Base-by-base conservation (phyloP, 1,139 yeast genomes). In the Geotrichum citri-aurantii region DNA sequence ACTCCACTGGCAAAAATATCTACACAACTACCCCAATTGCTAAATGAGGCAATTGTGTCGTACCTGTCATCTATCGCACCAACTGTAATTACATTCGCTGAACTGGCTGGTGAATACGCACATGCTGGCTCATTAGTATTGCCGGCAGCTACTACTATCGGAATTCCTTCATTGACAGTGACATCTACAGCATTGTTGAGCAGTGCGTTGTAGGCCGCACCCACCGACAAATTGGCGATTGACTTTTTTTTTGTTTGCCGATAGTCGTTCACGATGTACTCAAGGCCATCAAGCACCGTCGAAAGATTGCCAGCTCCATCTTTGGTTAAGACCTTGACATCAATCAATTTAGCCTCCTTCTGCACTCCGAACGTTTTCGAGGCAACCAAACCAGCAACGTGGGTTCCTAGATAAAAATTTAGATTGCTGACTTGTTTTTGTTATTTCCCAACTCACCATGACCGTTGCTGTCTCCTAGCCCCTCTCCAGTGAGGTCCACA, bases 21-120 rank as follows among this genome's bases (percentile, higher is more conserved):
- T 8, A 92, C 96, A 71, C 97, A 91, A 27, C 79, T 75, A 0
- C 97, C 97, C 92, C 95, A 91, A 67, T 91, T 91, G 24, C 95
- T 83, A 68, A 91, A 92, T 8, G 80, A 71, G 0, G 97, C 95
- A 48, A 90, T 77, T 0, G 79, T 70, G 65, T 89, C 96, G 26
- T 78, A 78, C 44, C 79, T 71, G 67, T 87, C 96, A 69, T 90
- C 95, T 55, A 90, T 83, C 1, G 97, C 96, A 0, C 97, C 97
- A 1, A 91, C 97, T 0, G 96, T 86, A 1, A 90, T 81, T 0
- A 93, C 95, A 52, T 75, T 74, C 1, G 75, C 71, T 0, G 95
- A 84, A 44, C 92, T 83, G 0, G 95, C 95, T 0, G 97, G 97
- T 48, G 95, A 86, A 3, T 87, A 80, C 59, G 79, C 73, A 69